These are phyloP conservation scores for Emergomyces orientalis DNA, from an alignment of 2,329 filamentous ascomycete genomes.

Conservation along the genomic window DNA sequence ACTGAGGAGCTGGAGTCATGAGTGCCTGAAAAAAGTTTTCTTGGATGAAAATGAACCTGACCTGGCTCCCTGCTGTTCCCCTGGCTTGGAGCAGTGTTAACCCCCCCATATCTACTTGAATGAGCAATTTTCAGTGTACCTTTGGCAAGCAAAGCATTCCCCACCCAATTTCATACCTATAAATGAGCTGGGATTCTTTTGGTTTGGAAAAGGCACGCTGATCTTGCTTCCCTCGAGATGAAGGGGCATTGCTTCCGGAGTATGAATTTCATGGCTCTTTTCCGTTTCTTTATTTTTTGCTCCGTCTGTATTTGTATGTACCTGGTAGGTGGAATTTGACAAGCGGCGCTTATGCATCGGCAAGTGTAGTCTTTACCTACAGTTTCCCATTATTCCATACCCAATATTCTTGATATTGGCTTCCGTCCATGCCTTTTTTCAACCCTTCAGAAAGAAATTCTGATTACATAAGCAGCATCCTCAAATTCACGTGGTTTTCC, in stretches of 20 bases:
- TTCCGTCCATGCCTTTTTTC: no score
- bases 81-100: not conserved
- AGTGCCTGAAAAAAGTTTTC: slow-evolving; percentile 6
- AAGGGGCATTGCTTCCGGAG: not conserved
- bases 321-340: not conserved
- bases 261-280: slow-evolving; percentile 1
- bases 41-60: not conserved
- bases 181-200: no score
- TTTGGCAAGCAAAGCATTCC: no score
- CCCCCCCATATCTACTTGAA: not conserved
- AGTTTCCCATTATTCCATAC: not conserved
- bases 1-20: slow-evolving; percentile 63
- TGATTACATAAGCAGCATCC: no score
- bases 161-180: no score
- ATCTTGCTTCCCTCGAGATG: not conserved
- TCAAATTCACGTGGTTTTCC: no score
- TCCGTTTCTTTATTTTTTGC: not conserved
- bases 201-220: not conserved
- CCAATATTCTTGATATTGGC: no score
- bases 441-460: no score
- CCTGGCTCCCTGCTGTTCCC: not conserved
- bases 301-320: slow-evolving; percentile 2
- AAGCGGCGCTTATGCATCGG: not conserved
- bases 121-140: no score
- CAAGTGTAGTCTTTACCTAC: not conserved